Percentiles rank a stretch among this genome's conserved stretches.
Evolutionary conservation across 75 land plant species (phyloP).

Genomic region (Larix kaempferi): DNA sequence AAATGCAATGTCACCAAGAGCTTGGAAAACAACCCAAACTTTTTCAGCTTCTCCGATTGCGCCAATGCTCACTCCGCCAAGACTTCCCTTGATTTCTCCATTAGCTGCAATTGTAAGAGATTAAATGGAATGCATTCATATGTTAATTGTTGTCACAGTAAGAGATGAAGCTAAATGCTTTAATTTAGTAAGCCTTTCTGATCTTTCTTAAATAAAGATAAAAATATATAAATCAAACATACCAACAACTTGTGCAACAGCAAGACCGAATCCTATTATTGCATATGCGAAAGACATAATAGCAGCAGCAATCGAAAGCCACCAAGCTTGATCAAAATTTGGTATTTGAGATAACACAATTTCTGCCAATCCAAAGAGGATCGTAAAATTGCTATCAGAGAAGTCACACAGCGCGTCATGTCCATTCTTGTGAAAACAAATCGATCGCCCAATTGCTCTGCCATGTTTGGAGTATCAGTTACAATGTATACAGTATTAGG

Average conservation of each 20-base stretch:
- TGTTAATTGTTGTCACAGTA: too few species aligned
- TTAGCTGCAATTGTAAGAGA: too few species aligned
- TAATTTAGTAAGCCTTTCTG: too few species aligned
- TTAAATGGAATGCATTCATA: too few species aligned
- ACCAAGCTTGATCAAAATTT: slow-evolving; percentile 57
- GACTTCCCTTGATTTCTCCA: too few species aligned
- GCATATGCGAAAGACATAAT: slow-evolving; percentile 67
- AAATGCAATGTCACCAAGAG: slow-evolving; percentile 41
- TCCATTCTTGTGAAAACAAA: slow-evolving; percentile 60
- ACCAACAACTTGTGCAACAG: slow-evolving; percentile 28
- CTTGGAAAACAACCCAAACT: slow-evolving; percentile 27
- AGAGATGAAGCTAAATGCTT: too few species aligned
- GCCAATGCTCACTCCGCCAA: too few species aligned
- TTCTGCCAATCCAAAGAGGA: slow-evolving; percentile 44
- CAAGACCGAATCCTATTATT: slow-evolving; percentile 60
- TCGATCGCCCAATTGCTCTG: slow-evolving; percentile 55
- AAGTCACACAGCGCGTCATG: slow-evolving; percentile 35
- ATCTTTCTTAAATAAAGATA: too few species aligned
- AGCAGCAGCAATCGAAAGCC: slow-evolving; percentile 70
- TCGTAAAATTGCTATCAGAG: slow-evolving; percentile 37
- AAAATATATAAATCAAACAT: not conserved
- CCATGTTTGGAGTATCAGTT: slow-evolving; percentile 2
- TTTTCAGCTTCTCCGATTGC: slow-evolving; percentile 11
- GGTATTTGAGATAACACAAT: slow-evolving; percentile 59
- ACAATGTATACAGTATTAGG: too few species aligned